phyloP scores from a whole-genome alignment of 306 rosid species.

The Gillenia trifoliata region DNA sequence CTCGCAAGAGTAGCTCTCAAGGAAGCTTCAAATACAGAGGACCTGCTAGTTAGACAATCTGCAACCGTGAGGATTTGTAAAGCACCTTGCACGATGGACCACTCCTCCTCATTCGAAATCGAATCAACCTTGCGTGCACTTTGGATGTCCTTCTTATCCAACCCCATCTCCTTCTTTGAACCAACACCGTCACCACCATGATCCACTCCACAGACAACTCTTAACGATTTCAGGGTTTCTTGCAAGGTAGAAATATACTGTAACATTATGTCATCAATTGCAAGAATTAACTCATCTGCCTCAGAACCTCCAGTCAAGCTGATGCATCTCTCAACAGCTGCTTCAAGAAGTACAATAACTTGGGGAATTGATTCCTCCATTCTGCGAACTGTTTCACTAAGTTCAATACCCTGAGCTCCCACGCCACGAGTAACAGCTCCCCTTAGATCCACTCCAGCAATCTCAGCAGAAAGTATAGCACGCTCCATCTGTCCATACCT shows the following conservation, averaged over 20 bases:
- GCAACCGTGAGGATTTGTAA: constrained; percentile 95
- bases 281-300: constrained; percentile 88
- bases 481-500: constrained; percentile 99
- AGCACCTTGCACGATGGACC: constrained; percentile 99
- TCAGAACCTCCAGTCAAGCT: constrained; percentile 98
- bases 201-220: constrained; percentile 94
- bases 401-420: constrained; percentile 99
- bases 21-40: constrained; percentile 98
- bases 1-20: constrained; percentile 92
- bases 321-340: constrained; percentile 94
- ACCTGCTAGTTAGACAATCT: constrained; percentile 91
- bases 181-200: constrained; percentile 53
- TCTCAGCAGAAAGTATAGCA: constrained; percentile 91
- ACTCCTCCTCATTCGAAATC: constrained; percentile 90
- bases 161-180: constrained; percentile 56
- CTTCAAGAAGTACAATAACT: constrained; percentile 86
- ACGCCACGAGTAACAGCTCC: constrained; percentile 98
- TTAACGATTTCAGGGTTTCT: constrained; percentile 84
- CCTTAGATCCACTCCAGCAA: constrained; percentile 89
- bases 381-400: constrained; percentile 99
- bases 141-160: constrained; percentile 74
- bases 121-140: constrained; percentile 63
- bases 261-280: constrained; percentile 90
- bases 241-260: constrained; percentile 81
- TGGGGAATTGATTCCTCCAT: constrained; percentile 99